Conservation (phyloP, 148 eudicot species). For the Silene conica region DNA sequence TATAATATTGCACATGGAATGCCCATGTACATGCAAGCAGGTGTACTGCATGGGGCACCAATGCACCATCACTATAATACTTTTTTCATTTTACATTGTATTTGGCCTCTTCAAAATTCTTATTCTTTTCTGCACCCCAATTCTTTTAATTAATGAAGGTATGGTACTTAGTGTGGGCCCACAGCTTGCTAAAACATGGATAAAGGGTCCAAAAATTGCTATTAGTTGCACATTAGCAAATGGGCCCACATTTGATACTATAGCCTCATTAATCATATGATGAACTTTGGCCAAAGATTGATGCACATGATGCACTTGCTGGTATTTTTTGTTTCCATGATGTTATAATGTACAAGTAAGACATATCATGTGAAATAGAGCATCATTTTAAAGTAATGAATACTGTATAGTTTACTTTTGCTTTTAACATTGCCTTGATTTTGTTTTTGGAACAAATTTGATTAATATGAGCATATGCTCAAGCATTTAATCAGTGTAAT, state of each 20-base stretch:
- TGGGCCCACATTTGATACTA: conserved; percentile 20
- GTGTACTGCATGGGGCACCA: conserved; percentile 28
- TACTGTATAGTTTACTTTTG: neutral
- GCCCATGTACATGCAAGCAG: conserved; percentile 21
- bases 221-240: conserved; percentile 24
- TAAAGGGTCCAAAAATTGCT: conserved; percentile 22
- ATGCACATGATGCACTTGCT: conserved; percentile 26
- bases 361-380: conserved; percentile 29
- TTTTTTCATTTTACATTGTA: conserved; percentile 23
- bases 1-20: conserved; percentile 16
- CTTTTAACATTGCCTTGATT: conserved; percentile 9
- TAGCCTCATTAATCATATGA: conserved; percentile 15
- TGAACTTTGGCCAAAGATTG: conserved; percentile 18
- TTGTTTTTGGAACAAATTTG: conserved; percentile 15
- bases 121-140: neutral
- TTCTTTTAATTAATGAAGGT: neutral
- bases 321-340: conserved; percentile 13
- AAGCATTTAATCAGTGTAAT: neutral
- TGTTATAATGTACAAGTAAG: conserved; percentile 18
- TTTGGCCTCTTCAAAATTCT: conserved; percentile 23
- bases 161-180: conserved; percentile 13
- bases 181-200: conserved; percentile 8
- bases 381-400: conserved; percentile 14
- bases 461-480: conserved; percentile 1
- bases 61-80: conserved; percentile 18